Evolutionary conservation across 2,329 filamentous ascomycete genomes (phyloP).

Genomic region (Stagonosporopsis cucurbitacearum): DNA sequence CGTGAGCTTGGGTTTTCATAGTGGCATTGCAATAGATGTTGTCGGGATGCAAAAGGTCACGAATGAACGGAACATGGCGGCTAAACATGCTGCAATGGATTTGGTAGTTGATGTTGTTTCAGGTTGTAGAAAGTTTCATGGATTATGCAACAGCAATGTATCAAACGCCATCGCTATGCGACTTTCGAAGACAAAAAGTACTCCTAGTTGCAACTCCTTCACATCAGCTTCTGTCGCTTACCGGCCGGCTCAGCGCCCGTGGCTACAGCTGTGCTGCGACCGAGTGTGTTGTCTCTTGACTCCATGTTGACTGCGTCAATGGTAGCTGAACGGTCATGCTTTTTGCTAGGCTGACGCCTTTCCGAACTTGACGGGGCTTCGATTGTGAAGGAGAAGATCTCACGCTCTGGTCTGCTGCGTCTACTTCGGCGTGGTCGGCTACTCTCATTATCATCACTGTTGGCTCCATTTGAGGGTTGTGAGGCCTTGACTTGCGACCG

Average conservation of each 20-base stretch:
- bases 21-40: no score
- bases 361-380: conserved; percentile 42
- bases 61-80: background rate
- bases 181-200: background rate
- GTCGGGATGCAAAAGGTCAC: no score
- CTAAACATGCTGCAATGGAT: background rate
- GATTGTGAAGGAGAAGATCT: conserved; percentile 47
- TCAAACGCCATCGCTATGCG: conserved; percentile 1
- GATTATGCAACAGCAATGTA: background rate
- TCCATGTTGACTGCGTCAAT: background rate
- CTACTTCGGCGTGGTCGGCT: conserved; percentile 20
- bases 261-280: background rate
- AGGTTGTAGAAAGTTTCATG: background rate
- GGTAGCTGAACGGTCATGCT: conserved; percentile 7
- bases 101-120: background rate
- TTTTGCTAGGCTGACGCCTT: conserved; percentile 8
- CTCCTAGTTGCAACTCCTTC: background rate
- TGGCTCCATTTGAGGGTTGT: conserved; percentile 4
- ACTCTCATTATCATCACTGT: conserved; percentile 16
- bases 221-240: conserved; percentile 13
- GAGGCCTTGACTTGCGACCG: conserved; percentile 22
- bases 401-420: conserved; percentile 30
- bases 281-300: background rate
- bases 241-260: conserved; percentile 3
- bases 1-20: no score